phyloP scores from a whole-genome alignment of 2,329 filamentous ascomycete genomes.

The Arthrobotrys entomopaga region DNA sequence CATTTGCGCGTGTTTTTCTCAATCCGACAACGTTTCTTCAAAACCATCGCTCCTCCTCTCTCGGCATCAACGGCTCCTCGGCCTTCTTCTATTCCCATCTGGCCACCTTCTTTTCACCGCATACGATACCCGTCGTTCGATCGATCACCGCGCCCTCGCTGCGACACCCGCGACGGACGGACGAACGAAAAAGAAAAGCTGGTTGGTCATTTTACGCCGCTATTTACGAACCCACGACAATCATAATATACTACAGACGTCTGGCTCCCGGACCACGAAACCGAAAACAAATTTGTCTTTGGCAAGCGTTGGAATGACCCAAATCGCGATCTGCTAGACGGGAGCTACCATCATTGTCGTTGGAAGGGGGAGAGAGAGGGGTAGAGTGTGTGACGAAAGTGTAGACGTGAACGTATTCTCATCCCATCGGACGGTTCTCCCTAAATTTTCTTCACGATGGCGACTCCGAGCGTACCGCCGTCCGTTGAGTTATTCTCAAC shows the following conservation, averaged over 20 bases:
- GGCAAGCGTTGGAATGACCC: neutral
- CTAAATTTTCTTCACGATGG: conserved; percentile 25
- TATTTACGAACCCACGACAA: too few species aligned
- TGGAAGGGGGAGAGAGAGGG: conserved; percentile 3
- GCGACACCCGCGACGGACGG: neutral
- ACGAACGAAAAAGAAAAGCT: neutral
- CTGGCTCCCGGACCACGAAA: too few species aligned
- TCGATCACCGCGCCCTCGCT: neutral
- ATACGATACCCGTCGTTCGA: too few species aligned
- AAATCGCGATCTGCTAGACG: neutral
- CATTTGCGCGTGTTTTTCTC: conserved; percentile 45
- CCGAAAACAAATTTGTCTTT: neutral
- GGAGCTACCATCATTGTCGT: conserved; percentile 4
- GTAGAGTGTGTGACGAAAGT: too few species aligned
- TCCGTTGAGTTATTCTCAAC: conserved; percentile 55
- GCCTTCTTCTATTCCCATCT: neutral
- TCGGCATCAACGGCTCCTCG: neutral
- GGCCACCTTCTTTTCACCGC: neutral
- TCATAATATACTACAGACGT: too few species aligned
- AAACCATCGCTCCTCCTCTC: neutral
- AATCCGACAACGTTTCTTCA: neutral
- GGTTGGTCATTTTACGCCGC: too few species aligned
- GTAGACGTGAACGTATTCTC: too few species aligned
- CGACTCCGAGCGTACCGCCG: conserved; percentile 41
- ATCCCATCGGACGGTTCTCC: too few species aligned